Evolutionary conservation across 208 protist species (phyloP).

Genomic region (Angomonas deanei): DNA sequence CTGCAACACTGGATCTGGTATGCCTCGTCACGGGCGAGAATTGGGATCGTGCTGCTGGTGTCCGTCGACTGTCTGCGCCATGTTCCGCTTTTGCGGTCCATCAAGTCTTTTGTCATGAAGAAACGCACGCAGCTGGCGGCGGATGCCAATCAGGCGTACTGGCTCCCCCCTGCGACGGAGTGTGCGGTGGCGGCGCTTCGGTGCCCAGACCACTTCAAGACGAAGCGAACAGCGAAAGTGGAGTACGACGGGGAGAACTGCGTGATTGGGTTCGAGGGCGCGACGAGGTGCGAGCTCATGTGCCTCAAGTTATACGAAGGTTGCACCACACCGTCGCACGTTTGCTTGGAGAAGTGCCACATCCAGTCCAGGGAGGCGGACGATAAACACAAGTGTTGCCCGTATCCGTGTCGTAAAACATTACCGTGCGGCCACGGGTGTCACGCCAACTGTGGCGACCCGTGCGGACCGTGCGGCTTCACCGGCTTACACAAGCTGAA

Average conservation of each 20-base stretch:
- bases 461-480: constrained; percentile 66
- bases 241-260: constrained; percentile 6
- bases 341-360: constrained; percentile 69
- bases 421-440: constrained; percentile 74
- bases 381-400: constrained; percentile 44
- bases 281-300: constrained; percentile 41
- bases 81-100: constrained; percentile 46
- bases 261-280: constrained; percentile 42
- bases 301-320: constrained; percentile 59
- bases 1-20: constrained; percentile 79
- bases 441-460: constrained; percentile 51
- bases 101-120: constrained; percentile 53
- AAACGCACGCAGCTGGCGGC: constrained; percentile 26
- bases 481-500: constrained; percentile 53
- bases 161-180: constrained; percentile 54
- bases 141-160: constrained; percentile 34
- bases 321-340: constrained; percentile 60
- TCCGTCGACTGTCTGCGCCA: constrained; percentile 53
- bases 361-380: constrained; percentile 7
- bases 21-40: constrained; percentile 39
- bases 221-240: constrained; percentile 40
- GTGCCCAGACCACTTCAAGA: constrained; percentile 75
- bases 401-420: constrained; percentile 58
- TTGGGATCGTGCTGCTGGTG: constrained; percentile 57
- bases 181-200: constrained; percentile 47